Evolutionary conservation across 2,329 filamentous ascomycete species (phyloP).

Genomic region (Tolypocladium tropicale): DNA sequence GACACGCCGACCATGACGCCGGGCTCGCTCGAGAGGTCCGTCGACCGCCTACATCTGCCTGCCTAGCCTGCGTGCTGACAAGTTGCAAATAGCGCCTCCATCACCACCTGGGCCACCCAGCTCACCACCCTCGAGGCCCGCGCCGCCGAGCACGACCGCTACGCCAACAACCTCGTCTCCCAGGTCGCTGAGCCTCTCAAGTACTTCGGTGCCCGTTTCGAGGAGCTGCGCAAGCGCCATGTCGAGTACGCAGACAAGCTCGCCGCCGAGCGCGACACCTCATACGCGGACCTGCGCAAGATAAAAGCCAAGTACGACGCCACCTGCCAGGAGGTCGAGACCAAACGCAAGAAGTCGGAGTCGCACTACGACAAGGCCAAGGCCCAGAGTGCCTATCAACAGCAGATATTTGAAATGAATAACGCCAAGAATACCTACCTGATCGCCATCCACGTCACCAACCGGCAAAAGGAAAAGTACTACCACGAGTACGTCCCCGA

Average conservation of each 20-base stretch:
- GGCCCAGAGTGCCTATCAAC: conserved; percentile 82
- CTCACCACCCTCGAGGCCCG: conserved; percentile 80
- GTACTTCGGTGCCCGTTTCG: conserved; percentile 61
- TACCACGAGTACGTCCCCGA: conserved; percentile 96
- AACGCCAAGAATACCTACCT: conserved; percentile 98
- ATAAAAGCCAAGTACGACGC: conserved; percentile 88
- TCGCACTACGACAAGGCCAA: conserved; percentile 90
- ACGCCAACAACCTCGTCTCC: conserved; percentile 64
- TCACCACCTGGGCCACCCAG: conserved; percentile 95
- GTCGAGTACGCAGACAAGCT: conserved; percentile 80
- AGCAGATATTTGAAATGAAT: conserved; percentile 90
- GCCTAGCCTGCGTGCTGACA: conserved; percentile 13
- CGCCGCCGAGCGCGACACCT: conserved; percentile 77
- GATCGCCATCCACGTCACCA: conserved; percentile 91
- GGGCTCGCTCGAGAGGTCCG: conserved; percentile 79
- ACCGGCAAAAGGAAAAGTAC: conserved; percentile 95
- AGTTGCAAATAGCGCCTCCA: conserved; percentile 58
- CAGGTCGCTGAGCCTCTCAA: conserved; percentile 84
- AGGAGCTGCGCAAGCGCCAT: conserved; percentile 88
- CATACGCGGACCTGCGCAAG: conserved; percentile 80
- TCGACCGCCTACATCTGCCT: background rate
- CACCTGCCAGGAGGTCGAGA: conserved; percentile 89
- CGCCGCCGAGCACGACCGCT: conserved; percentile 82
- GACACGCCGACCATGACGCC: conserved; percentile 89
- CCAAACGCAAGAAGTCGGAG: conserved; percentile 87